Base-by-base conservation (phyloP, 345 rosid genomes). In the Salix exigua region DNA sequence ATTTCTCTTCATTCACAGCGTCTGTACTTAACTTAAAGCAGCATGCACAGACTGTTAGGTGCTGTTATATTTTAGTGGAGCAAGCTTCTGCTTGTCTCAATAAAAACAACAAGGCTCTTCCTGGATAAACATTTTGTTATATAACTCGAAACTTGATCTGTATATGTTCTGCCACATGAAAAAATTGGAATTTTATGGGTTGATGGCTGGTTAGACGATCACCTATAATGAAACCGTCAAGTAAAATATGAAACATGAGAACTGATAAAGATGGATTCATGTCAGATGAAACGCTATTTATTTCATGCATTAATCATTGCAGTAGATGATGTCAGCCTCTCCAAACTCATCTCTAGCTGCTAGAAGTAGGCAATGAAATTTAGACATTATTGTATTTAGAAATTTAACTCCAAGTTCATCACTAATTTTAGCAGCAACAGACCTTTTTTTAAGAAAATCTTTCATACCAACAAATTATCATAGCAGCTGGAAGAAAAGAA, bases 1-100 rank as follows among this genome's bases (percentile, higher is more conserved):
- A 88, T 78, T 51, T 73, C 53, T 30, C 26, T 61, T 68, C 30
- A n/a, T 55, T 30, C 64, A 33, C 14, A 31, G 23, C 33, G 2
- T 12, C 53, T 75, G 35, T 51, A 6, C 31, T 42, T 69, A 51
- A 19, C 58, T 51, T 19, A 19, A 51, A 51, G n/a, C 58, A 51
- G 58, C 58, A 19, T 51, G 21, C 58, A 18, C 58, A 51, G 19
- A 51, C n/a, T 51, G 58, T 18, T 51, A 51, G n/a, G 11, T 18
- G 58, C 58, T 19, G 58, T 51, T 51, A 19, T 51, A 51, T 51
- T 51, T 19, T 18, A 6, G 58, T 51, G 9, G 23, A 51, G 58
- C 19, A 51, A 51, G 58, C 58, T 6, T 51, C 23, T 51, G 23
- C 23, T 62, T 62, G 8, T 12, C 18, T 14, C 66, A 13, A 62